These are phyloP conservation scores for Emericellopsis terricola DNA, from an alignment of 495 filamentous ascomycete species.

Conservation along the genomic window DNA sequence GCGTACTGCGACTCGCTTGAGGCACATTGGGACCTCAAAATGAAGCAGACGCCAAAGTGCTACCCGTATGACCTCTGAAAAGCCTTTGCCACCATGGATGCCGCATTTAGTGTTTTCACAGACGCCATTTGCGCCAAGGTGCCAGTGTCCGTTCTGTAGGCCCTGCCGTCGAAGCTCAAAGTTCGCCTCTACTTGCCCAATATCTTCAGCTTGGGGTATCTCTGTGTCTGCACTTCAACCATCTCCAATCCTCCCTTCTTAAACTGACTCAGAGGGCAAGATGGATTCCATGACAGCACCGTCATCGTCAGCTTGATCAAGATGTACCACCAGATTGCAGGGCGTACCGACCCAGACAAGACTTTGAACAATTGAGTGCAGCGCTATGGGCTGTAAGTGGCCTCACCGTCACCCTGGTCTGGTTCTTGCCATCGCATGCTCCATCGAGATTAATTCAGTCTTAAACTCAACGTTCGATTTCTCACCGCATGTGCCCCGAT, in stretches of 20 bases:
- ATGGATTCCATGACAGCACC: neutral
- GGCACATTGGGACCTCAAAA: slow-evolving; percentile 14
- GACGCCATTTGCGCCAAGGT: slow-evolving; percentile 25
- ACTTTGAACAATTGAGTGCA: neutral
- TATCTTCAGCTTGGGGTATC: slow-evolving; percentile 26
- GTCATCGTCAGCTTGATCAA: neutral
- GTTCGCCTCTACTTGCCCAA: slow-evolving; percentile 21
- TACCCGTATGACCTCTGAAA: neutral
- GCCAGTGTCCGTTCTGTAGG: slow-evolving; percentile 26
- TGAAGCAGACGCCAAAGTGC: slow-evolving; percentile 1
- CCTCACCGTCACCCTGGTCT: neutral
- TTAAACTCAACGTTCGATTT: slow-evolving; percentile 22
- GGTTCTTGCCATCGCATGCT: neutral
- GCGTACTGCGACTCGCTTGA: slow-evolving; percentile 16
- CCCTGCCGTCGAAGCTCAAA: slow-evolving; percentile 20
- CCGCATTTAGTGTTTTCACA: slow-evolving; percentile 26
- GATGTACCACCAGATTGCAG: neutral
- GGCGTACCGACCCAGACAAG: no score
- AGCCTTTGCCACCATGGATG: slow-evolving; percentile 12
- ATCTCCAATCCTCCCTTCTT: slow-evolving; percentile 4
- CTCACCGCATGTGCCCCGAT: slow-evolving; percentile 22
- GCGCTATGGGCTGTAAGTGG: neutral
- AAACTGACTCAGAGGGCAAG: no score
- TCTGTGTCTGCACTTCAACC: slow-evolving; percentile 10
- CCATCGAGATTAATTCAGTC: slow-evolving; percentile 9